Evolutionary conservation across 1,284 basidiomycete genomes (phyloP), one percentile per base, ranked within the genome.

Genomic region (Farysia itapuensis): DNA sequence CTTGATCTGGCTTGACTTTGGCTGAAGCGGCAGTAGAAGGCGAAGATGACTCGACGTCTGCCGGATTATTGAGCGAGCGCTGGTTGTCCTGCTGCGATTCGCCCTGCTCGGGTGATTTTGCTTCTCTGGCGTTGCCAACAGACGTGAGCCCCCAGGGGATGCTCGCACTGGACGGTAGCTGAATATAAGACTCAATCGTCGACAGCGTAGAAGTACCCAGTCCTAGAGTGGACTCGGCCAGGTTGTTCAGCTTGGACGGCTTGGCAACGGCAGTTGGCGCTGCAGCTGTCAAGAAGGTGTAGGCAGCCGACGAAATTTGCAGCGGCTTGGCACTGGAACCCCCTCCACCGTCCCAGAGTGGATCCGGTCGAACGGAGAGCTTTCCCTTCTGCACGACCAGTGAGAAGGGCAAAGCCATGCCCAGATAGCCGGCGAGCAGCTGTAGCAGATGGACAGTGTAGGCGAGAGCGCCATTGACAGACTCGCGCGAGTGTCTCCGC

Each of bases 171-270:
- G 58, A 47, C 2, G 58, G 51, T 5, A 66, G 45, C 33, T 60
- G 57, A 12, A 65, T 69, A 26, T 58, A 64, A 15, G 65, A 64
- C 35, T 61, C 60, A 31, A 68, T 53, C 13, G 54, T 61, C 20
- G 61, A 61, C 23, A 68, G 34, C 11, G 61, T 64, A 12, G 67
- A 70, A 1, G 63, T 58, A 11, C 61, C 65, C 4, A 70, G 52
- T 11, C 50, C 59, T 20, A 59, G 43, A 21, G 57, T 59, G 5
- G 61, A 65, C 37, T 61, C 58, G n/a, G 56, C 61, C 5, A 53
- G 46, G 19, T 53, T 46, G 38, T 51, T 51, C 23, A 54, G 41
- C 34, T 45, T 59, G 28, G 49, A 53, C 1, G 40, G 8, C 16
- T 41, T 24, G 5, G 8, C 9, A 9, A 35, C 21, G 4, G 36